These are phyloP conservation scores for Sugiyamaella novakii DNA, from an alignment of 1,139 yeast species.

Conservation along the genomic window DNA sequence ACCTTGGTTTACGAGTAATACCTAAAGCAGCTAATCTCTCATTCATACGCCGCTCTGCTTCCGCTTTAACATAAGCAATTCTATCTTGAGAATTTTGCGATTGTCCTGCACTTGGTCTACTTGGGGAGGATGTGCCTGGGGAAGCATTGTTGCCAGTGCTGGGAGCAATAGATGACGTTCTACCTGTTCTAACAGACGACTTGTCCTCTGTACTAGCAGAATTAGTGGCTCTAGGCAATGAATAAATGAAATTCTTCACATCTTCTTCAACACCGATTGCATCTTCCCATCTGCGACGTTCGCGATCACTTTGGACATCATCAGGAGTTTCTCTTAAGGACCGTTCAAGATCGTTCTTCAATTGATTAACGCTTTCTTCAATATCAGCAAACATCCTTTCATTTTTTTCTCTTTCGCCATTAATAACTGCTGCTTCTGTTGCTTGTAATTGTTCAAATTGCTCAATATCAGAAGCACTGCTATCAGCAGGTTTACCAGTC, in stretches of 20 bases:
- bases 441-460: conserved; percentile 59
- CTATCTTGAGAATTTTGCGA: conserved; percentile 45
- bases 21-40: conserved; percentile 89
- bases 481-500: conserved; percentile 68
- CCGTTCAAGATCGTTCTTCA: conserved; percentile 63
- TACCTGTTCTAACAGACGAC: conserved; percentile 11
- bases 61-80: conserved; percentile 82
- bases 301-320: conserved; percentile 51
- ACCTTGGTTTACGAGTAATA: conserved; percentile 49
- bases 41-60: conserved; percentile 86
- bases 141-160: background rate
- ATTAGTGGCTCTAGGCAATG: conserved; percentile 45
- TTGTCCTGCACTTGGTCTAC: conserved; percentile 24
- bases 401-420: conserved; percentile 53
- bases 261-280: conserved; percentile 77
- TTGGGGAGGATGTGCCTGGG: conserved; percentile 14
- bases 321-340: conserved; percentile 41
- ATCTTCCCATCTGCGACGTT: conserved; percentile 76
- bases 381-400: conserved; percentile 68
- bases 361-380: conserved; percentile 68
- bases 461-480: conserved; percentile 52
- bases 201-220: conserved; percentile 6
- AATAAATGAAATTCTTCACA: conserved; percentile 64
- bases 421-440: conserved; percentile 49
- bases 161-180: conserved; percentile 7